phyloP scores from a whole-genome alignment of 2,329 filamentous ascomycete species.

The Venturia effusa region DNA sequence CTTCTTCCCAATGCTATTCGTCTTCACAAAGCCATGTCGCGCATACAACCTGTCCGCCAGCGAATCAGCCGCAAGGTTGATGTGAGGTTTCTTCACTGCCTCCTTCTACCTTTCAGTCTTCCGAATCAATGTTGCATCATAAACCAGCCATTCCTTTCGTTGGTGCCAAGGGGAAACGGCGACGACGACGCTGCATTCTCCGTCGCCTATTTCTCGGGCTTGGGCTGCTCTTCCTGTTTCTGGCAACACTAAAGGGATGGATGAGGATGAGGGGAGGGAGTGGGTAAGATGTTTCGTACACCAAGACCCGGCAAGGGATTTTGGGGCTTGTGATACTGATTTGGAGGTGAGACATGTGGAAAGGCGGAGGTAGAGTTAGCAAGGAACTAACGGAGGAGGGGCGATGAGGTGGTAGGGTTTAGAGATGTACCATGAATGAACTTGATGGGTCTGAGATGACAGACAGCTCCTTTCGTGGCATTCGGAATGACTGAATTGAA shows the following conservation, averaged over 20 bases:
- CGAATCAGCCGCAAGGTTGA: too few relatives aligned
- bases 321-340: not conserved
- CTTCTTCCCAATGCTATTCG: not conserved
- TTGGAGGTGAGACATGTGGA: constrained; percentile 3
- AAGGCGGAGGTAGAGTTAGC: not conserved
- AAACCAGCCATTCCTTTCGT: too few relatives aligned
- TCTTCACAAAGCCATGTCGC: constrained; percentile 31
- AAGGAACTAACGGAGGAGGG: not conserved
- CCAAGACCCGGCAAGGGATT: constrained; percentile 4
- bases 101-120: too few relatives aligned
- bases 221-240: too few relatives aligned
- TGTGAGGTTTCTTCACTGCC: too few relatives aligned
- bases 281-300: not conserved
- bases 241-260: constrained; percentile 31
- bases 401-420: not conserved
- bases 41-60: too few relatives aligned
- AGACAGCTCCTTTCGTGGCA: not conserved
- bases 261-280: constrained; percentile 23
- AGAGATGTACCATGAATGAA: not conserved
- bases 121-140: too few relatives aligned
- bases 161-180: too few relatives aligned
- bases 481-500: not conserved
- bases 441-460: not conserved
- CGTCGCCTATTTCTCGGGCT: too few relatives aligned
- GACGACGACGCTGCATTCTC: too few relatives aligned